Percentiles rank a stretch among this genome's conserved stretches.
These are phyloP conservation scores for Hypoxylon cercidicola DNA, from an alignment of 495 filamentous ascomycete genomes.

Conservation along the genomic window DNA sequence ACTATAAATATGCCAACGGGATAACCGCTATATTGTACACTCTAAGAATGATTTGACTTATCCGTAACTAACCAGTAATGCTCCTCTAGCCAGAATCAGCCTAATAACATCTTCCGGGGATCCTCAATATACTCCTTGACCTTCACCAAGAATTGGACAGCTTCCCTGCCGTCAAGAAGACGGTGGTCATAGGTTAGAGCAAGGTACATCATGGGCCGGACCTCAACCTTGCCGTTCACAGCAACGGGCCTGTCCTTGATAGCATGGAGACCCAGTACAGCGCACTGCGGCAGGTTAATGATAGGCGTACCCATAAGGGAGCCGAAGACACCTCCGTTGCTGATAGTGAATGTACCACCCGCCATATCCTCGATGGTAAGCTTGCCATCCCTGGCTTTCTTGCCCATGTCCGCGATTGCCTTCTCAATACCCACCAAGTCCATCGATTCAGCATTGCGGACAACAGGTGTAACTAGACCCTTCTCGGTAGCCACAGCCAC, in stretches of 20 bases:
- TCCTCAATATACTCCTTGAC: slow-evolving; percentile 99
- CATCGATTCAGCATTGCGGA: slow-evolving; percentile 89
- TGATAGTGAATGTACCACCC: slow-evolving; percentile 98
- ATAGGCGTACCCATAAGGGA: slow-evolving; percentile 97
- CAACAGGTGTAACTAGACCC: slow-evolving; percentile 95
- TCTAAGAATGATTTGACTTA: slow-evolving; percentile 18
- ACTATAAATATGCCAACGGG: slow-evolving; percentile 2
- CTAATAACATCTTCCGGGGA: slow-evolving; percentile 87
- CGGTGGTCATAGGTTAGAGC: slow-evolving; percentile 98
- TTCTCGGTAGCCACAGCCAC: slow-evolving; percentile 98
- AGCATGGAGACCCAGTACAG: slow-evolving; percentile 95
- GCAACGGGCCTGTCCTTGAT: slow-evolving; percentile 95
- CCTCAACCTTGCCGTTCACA: slow-evolving; percentile 90
- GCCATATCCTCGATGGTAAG: slow-evolving; percentile 99
- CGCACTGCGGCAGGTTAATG: slow-evolving; percentile 96
- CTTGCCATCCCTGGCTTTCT: slow-evolving; percentile 97
- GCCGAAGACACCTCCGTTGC: slow-evolving; percentile 81
- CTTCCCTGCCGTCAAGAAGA: slow-evolving; percentile 93
- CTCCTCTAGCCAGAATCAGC: slow-evolving; percentile 32
- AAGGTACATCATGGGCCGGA: slow-evolving; percentile 98
- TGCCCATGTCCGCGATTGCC: slow-evolving; percentile 90
- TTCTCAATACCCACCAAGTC: slow-evolving; percentile 91
- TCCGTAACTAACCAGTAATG: slow-evolving; percentile 8
- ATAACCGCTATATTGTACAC: slow-evolving; percentile 32
- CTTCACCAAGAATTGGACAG: slow-evolving; percentile 97